phyloP scores from a whole-genome alignment of 805 yeast species.

The Candida ascalaphidarum region DNA sequence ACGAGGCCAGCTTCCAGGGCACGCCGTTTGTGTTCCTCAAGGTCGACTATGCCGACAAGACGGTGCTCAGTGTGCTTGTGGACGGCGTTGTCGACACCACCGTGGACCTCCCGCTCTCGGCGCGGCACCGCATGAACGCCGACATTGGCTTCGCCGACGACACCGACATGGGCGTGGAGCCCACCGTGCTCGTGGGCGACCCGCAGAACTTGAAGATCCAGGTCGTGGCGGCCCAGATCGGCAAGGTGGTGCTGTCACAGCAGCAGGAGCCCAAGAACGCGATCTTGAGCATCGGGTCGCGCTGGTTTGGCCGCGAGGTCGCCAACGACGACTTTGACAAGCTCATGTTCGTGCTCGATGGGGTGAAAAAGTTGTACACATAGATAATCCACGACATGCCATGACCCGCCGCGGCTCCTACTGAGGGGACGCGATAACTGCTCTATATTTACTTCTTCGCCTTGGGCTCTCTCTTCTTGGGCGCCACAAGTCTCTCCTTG shows the following conservation, averaged over 20 bases:
- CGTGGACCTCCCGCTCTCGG: constrained; percentile 26
- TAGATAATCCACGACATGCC: too few species aligned
- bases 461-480: constrained; percentile 41
- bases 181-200: constrained; percentile 39
- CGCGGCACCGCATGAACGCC: constrained; percentile 10
- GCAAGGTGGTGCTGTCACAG: constrained; percentile 25
- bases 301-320: constrained; percentile 32
- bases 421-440: background rate
- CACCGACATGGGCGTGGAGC: constrained; percentile 29
- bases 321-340: constrained; percentile 33
- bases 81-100: constrained; percentile 45
- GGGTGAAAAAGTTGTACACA: constrained; percentile 5
- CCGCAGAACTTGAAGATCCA: constrained; percentile 38
- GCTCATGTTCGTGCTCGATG: constrained; percentile 34
- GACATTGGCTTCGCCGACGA: constrained; percentile 3
- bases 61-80: constrained; percentile 28
- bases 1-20: too few species aligned
- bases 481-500: constrained; percentile 65
- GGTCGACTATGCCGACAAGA: constrained; percentile 28
- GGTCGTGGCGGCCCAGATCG: constrained; percentile 42
- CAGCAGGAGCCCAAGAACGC: constrained; percentile 27
- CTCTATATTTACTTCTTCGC: constrained; percentile 19
- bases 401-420: too few species aligned
- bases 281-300: constrained; percentile 37
- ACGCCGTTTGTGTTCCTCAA: constrained; percentile 12